Percentiles rank a stretch among this genome's conserved stretches.
These are phyloP conservation scores for Dioscorea alata DNA, from an alignment of 106 monocot species.

Conservation along the genomic window DNA sequence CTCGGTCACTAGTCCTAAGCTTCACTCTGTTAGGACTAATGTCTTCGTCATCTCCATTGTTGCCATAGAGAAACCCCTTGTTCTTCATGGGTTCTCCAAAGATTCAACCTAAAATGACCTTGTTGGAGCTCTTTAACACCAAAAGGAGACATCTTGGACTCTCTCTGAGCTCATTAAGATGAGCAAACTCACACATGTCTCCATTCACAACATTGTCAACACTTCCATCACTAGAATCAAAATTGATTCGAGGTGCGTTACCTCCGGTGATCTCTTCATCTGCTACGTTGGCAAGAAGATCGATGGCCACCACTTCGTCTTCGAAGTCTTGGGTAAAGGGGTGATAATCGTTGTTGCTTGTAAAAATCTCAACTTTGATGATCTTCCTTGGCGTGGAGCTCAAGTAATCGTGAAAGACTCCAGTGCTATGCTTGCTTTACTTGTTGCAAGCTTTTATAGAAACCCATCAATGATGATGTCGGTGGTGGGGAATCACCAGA, in stretches of 20 bases:
- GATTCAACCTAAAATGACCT: background rate
- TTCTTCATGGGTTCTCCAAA: background rate
- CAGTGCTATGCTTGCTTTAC: conserved; percentile 7
- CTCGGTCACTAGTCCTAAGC: no score
- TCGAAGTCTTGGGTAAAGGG: conserved; percentile 16
- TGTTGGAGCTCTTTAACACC: background rate
- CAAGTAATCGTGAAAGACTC: conserved; percentile 10
- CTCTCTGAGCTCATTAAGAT: conserved; percentile 16
- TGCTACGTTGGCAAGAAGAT: conserved; percentile 16
- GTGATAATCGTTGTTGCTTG: conserved; percentile 15
- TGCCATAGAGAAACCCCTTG: background rate
- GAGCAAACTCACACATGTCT: conserved; percentile 1
- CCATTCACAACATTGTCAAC: conserved; percentile 5
- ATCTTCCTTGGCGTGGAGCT: conserved; percentile 4
- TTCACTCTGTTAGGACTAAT: no score
- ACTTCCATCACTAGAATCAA: conserved; percentile 21
- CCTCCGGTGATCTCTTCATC: conserved; percentile 24
- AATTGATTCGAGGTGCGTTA: conserved; percentile 22
- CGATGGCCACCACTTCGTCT: conserved; percentile 16
- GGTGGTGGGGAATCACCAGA: conserved; percentile 22
- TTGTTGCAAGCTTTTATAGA: conserved; percentile 21
- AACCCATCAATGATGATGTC: conserved; percentile 23
- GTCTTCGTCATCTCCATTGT: background rate
- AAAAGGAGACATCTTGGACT: no score
- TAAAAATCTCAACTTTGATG: conserved; percentile 8